Conservation (phyloP, 2,329 filamentous ascomycete genomes). For the Geosmithia morbida region DNA sequence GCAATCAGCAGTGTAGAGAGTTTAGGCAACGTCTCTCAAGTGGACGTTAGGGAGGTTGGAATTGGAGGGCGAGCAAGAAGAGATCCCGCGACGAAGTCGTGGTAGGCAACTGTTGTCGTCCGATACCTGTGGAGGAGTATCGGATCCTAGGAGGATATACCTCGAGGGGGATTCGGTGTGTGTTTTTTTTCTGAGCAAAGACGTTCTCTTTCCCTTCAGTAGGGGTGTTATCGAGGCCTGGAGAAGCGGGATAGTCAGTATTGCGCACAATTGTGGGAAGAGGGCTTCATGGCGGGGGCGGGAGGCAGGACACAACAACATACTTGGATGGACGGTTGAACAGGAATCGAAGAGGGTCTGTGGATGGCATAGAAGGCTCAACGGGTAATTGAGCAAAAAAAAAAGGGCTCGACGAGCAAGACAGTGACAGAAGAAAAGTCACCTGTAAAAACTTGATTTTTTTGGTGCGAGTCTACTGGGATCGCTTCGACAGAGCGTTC, state of each 20-base stretch:
- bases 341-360: conserved; percentile 82
- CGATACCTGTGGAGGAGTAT: conserved; percentile 74
- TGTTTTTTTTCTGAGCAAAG: background rate
- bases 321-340: conserved; percentile 83
- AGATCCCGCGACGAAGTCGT: conserved; percentile 80
- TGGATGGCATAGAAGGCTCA: conserved; percentile 69
- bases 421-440: background rate
- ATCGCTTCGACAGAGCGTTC: background rate
- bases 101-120: conserved; percentile 52
- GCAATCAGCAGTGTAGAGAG: conserved; percentile 33
- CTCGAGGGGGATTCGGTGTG: conserved; percentile 3
- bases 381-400: conserved; percentile 3
- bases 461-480: too few species aligned
- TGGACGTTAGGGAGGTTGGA: conserved; percentile 85
- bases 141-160: conserved; percentile 37
- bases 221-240: conserved; percentile 48
- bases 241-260: conserved; percentile 2
- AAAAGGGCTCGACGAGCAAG: background rate
- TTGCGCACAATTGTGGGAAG: background rate
- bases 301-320: conserved; percentile 19
- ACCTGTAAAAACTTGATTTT: too few species aligned
- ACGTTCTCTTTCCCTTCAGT: conserved; percentile 1
- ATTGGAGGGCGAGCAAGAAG: conserved; percentile 69
- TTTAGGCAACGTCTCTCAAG: conserved; percentile 41
- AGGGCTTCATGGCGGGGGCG: background rate